These are phyloP conservation scores for Leptodontidium sp. DNA, from an alignment of 2,329 filamentous ascomycete species.

Conservation along the genomic window DNA sequence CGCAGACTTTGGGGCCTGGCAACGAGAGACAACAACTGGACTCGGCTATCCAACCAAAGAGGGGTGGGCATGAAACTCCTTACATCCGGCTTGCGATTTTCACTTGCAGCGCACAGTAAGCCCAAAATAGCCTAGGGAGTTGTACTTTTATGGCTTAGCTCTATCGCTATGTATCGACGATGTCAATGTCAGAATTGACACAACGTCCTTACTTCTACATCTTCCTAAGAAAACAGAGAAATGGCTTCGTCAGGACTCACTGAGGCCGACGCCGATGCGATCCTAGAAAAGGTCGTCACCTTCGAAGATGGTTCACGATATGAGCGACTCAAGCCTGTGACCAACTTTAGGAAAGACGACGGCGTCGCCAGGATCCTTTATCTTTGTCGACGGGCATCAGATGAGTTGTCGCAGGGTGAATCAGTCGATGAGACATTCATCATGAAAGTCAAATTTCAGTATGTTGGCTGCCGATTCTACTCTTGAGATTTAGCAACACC, in stretches of 20 bases:
- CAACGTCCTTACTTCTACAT: no score
- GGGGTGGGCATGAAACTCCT: no score
- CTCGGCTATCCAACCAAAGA: no score
- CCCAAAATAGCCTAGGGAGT: no score
- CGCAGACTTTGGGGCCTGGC: no score
- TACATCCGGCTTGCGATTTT: no score
- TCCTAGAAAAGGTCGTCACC: constrained; percentile 12
- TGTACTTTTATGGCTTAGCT: no score
- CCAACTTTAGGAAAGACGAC: constrained; percentile 20
- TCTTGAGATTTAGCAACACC: background rate
- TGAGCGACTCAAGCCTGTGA: constrained; percentile 21
- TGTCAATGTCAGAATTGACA: no score
- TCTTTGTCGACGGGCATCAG: constrained; percentile 10
- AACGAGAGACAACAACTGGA: no score
- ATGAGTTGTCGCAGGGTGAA: background rate
- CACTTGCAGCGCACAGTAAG: no score
- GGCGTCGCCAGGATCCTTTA: constrained; percentile 20
- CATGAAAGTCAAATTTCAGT: constrained; percentile 24
- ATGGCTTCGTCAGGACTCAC: constrained; percentile 13
- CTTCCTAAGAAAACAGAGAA: background rate
- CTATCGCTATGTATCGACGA: no score
- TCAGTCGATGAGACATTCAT: background rate
- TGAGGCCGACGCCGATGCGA: constrained; percentile 5
- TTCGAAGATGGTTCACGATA: constrained; percentile 21
- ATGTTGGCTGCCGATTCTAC: background rate